phyloP scores from a whole-genome alignment of 2,329 filamentous ascomycete genomes.

The Leptographium radiaticola region DNA sequence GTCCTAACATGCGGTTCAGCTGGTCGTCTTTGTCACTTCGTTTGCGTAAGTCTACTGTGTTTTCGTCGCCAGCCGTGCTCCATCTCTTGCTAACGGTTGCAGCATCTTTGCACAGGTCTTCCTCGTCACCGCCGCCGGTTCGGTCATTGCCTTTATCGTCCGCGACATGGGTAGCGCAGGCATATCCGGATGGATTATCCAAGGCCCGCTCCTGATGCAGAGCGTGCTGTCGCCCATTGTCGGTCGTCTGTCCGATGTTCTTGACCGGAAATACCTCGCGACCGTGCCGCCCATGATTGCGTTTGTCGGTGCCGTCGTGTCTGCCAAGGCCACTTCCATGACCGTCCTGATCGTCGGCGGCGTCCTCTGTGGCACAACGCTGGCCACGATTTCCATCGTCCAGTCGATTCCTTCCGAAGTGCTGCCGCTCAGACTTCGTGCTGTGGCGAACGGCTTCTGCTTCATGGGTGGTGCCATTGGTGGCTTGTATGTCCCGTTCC shows the following conservation, averaged over 20 bases:
- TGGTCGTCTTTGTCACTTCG: conserved; percentile 30
- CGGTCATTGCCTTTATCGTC: conserved; percentile 42
- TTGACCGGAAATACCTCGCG: conserved; percentile 40
- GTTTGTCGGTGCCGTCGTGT: conserved; percentile 38
- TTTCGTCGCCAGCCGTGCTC: neutral
- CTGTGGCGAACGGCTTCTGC: conserved; percentile 39
- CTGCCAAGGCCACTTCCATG: conserved; percentile 41
- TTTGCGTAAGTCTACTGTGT: conserved; percentile 25
- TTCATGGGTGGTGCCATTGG: conserved; percentile 37
- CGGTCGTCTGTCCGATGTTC: conserved; percentile 41
- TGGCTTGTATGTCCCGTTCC: conserved; percentile 30
- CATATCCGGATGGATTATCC: conserved; percentile 41
- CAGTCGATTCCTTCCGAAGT: conserved; percentile 44
- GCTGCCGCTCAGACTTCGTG: conserved; percentile 41
- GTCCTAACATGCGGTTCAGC: conserved; percentile 8
- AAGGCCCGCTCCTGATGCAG: conserved; percentile 45
- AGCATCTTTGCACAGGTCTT: conserved; percentile 41
- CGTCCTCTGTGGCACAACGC: conserved; percentile 39
- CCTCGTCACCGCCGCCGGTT: conserved; percentile 40
- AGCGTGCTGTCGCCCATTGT: conserved; percentile 41
- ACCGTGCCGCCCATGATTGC: conserved; percentile 38
- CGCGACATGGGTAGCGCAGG: conserved; percentile 36
- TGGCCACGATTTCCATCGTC: conserved; percentile 41
- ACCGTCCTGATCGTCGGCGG: conserved; percentile 42
- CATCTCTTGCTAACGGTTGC: neutral